phyloP scores from a whole-genome alignment of 768 basidiomycete species.

The Hygrocybe coccinea region DNA sequence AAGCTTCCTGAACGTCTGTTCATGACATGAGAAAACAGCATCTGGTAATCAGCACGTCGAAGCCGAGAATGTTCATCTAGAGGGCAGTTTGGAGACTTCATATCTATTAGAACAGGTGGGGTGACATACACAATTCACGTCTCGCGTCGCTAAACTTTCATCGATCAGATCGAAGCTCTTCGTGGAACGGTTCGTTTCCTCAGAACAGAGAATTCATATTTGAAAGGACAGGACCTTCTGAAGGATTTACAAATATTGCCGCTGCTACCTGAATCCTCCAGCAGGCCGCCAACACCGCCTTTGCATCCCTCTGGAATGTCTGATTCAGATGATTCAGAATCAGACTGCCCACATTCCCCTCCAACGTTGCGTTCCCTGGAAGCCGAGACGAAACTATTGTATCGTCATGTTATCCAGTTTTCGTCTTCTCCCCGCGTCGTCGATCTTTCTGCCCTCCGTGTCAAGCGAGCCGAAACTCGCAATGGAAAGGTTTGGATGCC shows the following conservation, averaged over 20 bases:
- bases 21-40: slow-evolving; percentile 21
- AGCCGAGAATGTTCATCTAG: slow-evolving; percentile 59
- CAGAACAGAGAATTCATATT: slow-evolving; percentile 88
- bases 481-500: slow-evolving; percentile 69
- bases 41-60: slow-evolving; percentile 50
- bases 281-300: slow-evolving; percentile 57
- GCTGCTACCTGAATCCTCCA: slow-evolving; percentile 47
- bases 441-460: slow-evolving; percentile 65
- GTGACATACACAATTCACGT: neutral
- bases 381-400: slow-evolving; percentile 80
- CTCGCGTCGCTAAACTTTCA: neutral
- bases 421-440: slow-evolving; percentile 82
- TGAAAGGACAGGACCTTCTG: slow-evolving; percentile 89
- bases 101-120: slow-evolving; percentile 83
- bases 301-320: slow-evolving; percentile 60
- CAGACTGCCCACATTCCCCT: slow-evolving; percentile 26
- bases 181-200: slow-evolving; percentile 88
- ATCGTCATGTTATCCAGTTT: slow-evolving; percentile 83
- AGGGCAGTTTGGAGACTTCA: slow-evolving; percentile 81
- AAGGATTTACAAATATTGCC: slow-evolving; percentile 75
- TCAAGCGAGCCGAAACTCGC: slow-evolving; percentile 46
- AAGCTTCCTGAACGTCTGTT: neutral
- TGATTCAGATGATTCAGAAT: slow-evolving; percentile 62
- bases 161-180: slow-evolving; percentile 74
- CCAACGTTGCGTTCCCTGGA: slow-evolving; percentile 61